A percentile compares a stretch with the other conserved stretches of the same genome.
phyloP scores from a whole-genome alignment of 1,284 basidiomycete species.

The Puccinia triticina region DNA sequence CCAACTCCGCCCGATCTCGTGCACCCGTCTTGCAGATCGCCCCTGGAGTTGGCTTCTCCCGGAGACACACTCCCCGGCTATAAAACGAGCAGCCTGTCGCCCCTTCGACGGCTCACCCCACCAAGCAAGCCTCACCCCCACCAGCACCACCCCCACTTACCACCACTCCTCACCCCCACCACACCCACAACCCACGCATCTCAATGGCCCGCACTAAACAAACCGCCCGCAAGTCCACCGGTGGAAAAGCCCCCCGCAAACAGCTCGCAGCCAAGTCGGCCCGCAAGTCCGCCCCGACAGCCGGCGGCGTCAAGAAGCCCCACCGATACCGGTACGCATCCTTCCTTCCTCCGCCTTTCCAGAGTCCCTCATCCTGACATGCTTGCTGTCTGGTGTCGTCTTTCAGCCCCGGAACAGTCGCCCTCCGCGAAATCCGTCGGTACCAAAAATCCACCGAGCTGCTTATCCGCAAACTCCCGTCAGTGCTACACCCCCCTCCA shows the following conservation, averaged over 20 bases:
- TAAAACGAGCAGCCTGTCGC: background rate
- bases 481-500: constrained; percentile 20
- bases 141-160: background rate
- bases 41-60: no score
- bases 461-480: constrained; percentile 61
- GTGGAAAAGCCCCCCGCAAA: constrained; percentile 64
- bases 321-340: constrained; percentile 63
- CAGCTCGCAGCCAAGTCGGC: constrained; percentile 65
- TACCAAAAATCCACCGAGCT: constrained; percentile 63
- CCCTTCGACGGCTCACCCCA: no score
- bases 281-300: constrained; percentile 63
- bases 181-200: background rate
- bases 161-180: background rate
- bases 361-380: no score
- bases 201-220: constrained; percentile 61
- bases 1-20: no score
- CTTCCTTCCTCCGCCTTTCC: background rate
- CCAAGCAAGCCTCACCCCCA: background rate
- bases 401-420: constrained; percentile 57
- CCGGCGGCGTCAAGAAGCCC: constrained; percentile 61
- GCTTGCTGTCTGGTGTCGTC: background rate
- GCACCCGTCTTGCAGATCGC: no score
- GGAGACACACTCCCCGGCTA: background rate
- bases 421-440: constrained; percentile 57
- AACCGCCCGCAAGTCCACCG: constrained; percentile 71